These are phyloP conservation scores for Pyrenopolyporus hunteri DNA, from an alignment of 495 filamentous ascomycete species.

Conservation along the genomic window DNA sequence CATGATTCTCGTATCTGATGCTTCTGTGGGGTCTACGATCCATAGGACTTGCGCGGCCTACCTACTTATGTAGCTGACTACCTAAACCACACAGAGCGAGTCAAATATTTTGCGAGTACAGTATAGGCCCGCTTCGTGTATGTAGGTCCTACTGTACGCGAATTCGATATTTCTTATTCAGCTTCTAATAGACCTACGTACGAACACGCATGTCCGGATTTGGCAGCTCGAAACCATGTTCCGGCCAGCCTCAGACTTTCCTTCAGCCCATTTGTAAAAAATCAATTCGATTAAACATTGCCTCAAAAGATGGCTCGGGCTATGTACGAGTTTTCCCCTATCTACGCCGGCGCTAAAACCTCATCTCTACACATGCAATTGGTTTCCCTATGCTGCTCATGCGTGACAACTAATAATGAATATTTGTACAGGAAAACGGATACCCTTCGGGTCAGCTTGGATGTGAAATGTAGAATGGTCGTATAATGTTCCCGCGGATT, in stretches of 20 bases:
- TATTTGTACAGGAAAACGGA: conserved; percentile 28
- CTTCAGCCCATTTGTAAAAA: not conserved
- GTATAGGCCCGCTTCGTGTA: not conserved
- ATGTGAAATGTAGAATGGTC: conserved; percentile 15
- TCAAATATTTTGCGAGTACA: no score
- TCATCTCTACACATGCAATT: conserved; percentile 35
- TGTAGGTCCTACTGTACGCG: not conserved
- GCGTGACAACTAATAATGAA: conserved; percentile 29
- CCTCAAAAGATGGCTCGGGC: conserved; percentile 37
- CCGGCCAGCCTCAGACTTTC: not conserved
- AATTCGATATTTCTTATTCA: conserved; percentile 13
- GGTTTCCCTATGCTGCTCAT: conserved; percentile 25
- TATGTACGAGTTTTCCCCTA: conserved; percentile 35
- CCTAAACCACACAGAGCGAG: no score
- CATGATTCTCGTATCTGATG: conserved; percentile 19
- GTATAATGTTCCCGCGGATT: conserved; percentile 12
- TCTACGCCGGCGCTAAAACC: conserved; percentile 37
- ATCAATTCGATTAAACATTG: conserved; percentile 35
- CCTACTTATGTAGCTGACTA: no score
- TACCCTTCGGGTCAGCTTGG: conserved; percentile 3
- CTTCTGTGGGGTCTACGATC: conserved; percentile 7
- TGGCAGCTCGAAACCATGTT: not conserved
- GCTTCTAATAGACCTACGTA: no score
- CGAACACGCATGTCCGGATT: no score
- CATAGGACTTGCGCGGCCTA: conserved; percentile 23